Conservation (phyloP, 2,329 filamentous ascomycete genomes). For the Trichoderma simmonsii region DNA sequence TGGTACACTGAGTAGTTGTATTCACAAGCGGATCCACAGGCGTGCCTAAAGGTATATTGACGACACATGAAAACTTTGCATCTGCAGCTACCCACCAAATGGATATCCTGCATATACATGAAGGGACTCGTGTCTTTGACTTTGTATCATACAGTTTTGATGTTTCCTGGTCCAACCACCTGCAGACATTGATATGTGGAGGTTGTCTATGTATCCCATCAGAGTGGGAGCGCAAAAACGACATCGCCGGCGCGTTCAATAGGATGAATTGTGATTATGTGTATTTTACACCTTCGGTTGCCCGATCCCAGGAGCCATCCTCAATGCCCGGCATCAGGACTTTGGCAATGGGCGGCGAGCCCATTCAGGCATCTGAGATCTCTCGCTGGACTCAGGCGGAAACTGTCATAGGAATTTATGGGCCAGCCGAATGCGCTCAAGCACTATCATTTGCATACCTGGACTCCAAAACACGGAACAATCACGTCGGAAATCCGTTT, state of each 20-base stretch:
- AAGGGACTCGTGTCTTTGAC: constrained; percentile 18
- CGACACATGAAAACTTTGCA: constrained; percentile 19
- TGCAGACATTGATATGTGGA: constrained; percentile 10
- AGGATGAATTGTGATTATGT: neutral
- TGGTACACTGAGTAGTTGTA: constrained; percentile 33
- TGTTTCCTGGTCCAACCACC: constrained; percentile 6
- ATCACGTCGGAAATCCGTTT: constrained; percentile 9
- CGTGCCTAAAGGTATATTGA: constrained; percentile 48
- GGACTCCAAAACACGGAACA: constrained; percentile 1
- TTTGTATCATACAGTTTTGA: constrained; percentile 19
- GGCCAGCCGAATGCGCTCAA: constrained; percentile 12
- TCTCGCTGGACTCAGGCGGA: neutral
- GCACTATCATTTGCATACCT: constrained; percentile 1
- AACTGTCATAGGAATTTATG: constrained; percentile 10
- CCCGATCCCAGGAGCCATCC: neutral
- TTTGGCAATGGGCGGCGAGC: constrained; percentile 9
- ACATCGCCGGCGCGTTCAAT: neutral
- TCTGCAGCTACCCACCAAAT: constrained; percentile 17
- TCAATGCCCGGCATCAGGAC: neutral
- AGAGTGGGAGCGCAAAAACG: constrained; percentile 27
- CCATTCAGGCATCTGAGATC: neutral
- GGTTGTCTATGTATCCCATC: constrained; percentile 19
- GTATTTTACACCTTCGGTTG: neutral
- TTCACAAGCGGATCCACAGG: constrained; percentile 55
- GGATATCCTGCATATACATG: constrained; percentile 11